These are phyloP conservation scores for Annona squamosa DNA, from an alignment of 164 flowering plant species.

Conservation along the genomic window DNA sequence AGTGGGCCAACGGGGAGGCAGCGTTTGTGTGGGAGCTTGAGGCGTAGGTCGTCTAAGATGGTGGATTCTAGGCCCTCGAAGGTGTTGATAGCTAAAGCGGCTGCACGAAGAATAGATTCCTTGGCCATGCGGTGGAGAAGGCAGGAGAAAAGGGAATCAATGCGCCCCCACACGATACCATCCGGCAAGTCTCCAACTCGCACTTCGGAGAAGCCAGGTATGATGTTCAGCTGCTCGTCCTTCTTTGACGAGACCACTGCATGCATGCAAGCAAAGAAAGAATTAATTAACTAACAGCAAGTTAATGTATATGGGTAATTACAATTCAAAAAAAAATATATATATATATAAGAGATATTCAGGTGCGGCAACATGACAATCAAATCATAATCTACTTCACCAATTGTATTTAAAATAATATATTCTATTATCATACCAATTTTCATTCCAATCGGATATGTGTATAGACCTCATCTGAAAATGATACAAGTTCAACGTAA, in stretches of 20 bases:
- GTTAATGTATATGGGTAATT: not conserved
- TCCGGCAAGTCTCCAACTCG: constrained; percentile 36
- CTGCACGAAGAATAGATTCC: constrained; percentile 25
- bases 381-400: not conserved
- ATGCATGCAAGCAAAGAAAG: not conserved
- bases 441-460: no score
- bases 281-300: not conserved
- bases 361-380: not conserved
- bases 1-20: constrained; percentile 44
- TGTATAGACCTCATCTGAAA: no score
- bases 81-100: constrained; percentile 36
- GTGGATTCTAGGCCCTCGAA: constrained; percentile 41
- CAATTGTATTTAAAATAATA: no score
- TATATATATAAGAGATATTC: not conserved
- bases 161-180: constrained; percentile 29
- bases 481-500: no score
- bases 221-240: constrained; percentile 13
- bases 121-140: constrained; percentile 37
- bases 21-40: constrained; percentile 13
- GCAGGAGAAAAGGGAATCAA: constrained; percentile 26
- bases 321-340: not conserved
- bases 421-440: no score
- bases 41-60: constrained; percentile 21
- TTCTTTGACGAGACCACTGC: not conserved
- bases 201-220: constrained; percentile 32